These are phyloP conservation scores for Suillus hirtellus DNA, from an alignment of 768 basidiomycete species.

Conservation along the genomic window DNA sequence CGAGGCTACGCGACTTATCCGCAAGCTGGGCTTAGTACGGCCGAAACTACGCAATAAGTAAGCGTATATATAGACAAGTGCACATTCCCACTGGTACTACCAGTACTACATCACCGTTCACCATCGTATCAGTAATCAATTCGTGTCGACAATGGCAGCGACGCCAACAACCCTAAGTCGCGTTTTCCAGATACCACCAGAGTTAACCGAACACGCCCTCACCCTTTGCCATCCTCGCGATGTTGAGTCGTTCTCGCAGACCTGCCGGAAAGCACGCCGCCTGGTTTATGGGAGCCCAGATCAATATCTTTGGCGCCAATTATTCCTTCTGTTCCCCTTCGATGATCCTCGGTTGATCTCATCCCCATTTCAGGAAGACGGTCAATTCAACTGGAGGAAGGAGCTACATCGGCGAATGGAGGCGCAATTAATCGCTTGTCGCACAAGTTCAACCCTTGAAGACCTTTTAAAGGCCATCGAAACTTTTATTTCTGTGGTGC, in stretches of 20 bases:
- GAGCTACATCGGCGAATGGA: slow-evolving; percentile 43
- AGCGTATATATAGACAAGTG: background rate
- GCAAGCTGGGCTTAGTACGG: background rate
- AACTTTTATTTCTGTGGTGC: slow-evolving; percentile 43
- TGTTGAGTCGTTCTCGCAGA: slow-evolving; percentile 57
- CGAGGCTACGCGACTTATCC: background rate
- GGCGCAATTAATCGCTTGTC: slow-evolving; percentile 37
- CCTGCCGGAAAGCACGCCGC: slow-evolving; percentile 47
- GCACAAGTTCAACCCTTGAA: slow-evolving; percentile 19
- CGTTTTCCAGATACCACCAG: slow-evolving; percentile 49
- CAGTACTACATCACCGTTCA: background rate
- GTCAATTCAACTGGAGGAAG: slow-evolving; percentile 34
- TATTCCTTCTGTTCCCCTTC: slow-evolving; percentile 59
- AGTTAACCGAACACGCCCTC: slow-evolving; percentile 61
- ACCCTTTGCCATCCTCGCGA: slow-evolving; percentile 56
- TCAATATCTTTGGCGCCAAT: slow-evolving; percentile 66
- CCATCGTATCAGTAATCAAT: background rate
- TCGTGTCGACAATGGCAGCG: slow-evolving; percentile 7
- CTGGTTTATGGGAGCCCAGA: slow-evolving; percentile 53
- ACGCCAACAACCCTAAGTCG: background rate
- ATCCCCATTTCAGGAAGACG: slow-evolving; percentile 15
- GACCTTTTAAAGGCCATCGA: slow-evolving; percentile 38
- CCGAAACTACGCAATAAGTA: background rate
- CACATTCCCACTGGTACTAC: background rate
- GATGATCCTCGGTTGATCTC: slow-evolving; percentile 59